phyloP scores from a whole-genome alignment of 2,329 filamentous ascomycete genomes.

The Cladosporium colombiae region DNA sequence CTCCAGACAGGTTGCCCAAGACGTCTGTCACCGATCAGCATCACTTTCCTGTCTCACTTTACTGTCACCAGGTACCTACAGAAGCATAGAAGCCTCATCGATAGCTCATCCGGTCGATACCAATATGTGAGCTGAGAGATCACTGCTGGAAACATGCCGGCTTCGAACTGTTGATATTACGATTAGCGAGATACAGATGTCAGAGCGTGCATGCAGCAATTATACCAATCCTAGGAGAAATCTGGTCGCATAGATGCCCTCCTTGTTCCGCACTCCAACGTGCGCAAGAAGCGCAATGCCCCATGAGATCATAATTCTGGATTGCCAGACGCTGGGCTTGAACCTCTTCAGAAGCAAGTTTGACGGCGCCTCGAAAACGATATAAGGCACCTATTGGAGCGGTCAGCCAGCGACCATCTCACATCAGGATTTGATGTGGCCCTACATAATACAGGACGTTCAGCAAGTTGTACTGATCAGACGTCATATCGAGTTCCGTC shows the following conservation, averaged over 20 bases:
- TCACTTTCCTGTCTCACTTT: background rate
- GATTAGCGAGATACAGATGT: background rate
- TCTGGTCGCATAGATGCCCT: conserved; percentile 12
- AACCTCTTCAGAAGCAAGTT: conserved; percentile 56
- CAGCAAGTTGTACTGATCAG: conserved; percentile 38
- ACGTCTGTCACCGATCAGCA: background rate
- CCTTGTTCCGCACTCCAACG: conserved; percentile 67
- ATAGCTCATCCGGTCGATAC: conserved; percentile 52
- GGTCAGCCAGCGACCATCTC: background rate
- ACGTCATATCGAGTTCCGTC: conserved; percentile 33
- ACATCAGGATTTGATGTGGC: background rate
- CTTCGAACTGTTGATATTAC: conserved; percentile 1
- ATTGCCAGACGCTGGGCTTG: conserved; percentile 53
- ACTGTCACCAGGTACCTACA: conserved; percentile 18
- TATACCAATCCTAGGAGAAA: conserved; percentile 9
- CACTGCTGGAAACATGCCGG: conserved; percentile 21
- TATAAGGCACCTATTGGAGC: conserved; percentile 35
- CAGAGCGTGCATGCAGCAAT: background rate
- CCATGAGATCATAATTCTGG: conserved; percentile 79
- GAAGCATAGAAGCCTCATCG: conserved; percentile 24
- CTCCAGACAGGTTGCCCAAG: conserved; percentile 43
- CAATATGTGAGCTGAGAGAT: conserved; percentile 39
- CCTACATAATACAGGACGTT: conserved; percentile 42
- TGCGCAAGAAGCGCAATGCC: conserved; percentile 74
- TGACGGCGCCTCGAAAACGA: conserved; percentile 55